phyloP scores from a whole-genome alignment of 2,329 filamentous ascomycete genomes.

The Escovopsis sp. region DNA sequence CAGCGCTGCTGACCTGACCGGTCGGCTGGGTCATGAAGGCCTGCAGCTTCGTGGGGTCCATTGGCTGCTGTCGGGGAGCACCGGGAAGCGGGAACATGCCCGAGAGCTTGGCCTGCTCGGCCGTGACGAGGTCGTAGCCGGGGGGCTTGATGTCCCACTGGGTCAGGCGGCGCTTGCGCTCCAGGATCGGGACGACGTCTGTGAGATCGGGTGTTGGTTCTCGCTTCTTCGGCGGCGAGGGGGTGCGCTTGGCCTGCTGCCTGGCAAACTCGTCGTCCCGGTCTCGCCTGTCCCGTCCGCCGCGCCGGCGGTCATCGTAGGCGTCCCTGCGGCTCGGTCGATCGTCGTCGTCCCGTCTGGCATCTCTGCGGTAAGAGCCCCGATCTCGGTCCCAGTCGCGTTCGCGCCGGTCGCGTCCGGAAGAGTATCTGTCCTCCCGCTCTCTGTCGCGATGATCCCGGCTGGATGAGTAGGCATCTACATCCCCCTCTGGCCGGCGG shows the following conservation, averaged over 20 bases:
- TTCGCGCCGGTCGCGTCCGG: slow-evolving; percentile 47
- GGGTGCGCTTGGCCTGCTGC: slow-evolving; percentile 52
- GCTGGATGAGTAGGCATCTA: slow-evolving; percentile 86
- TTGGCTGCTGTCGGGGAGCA: slow-evolving; percentile 83
- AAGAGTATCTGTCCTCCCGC: slow-evolving; percentile 73
- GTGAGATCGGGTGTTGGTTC: slow-evolving; percentile 94
- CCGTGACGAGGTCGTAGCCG: slow-evolving; percentile 94
- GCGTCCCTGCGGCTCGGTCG: slow-evolving; percentile 38
- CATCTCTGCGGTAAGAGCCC: slow-evolving; percentile 43
- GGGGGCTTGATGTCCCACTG: slow-evolving; percentile 99
- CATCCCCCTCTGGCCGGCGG: slow-evolving; percentile 58
- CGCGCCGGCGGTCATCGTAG: slow-evolving; percentile 35
- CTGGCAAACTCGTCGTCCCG: slow-evolving; percentile 24
- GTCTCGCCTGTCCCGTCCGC: slow-evolving; percentile 26
- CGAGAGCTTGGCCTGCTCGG: slow-evolving; percentile 95
- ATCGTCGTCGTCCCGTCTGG: slow-evolving; percentile 50
- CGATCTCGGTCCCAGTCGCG: slow-evolving; percentile 65
- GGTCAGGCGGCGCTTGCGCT: slow-evolving; percentile 82
- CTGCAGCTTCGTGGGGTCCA: slow-evolving; percentile 87
- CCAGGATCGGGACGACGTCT: slow-evolving; percentile 64
- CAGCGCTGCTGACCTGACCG: slow-evolving; percentile 54
- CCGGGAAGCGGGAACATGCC: slow-evolving; percentile 98
- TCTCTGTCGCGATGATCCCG: slow-evolving; percentile 86
- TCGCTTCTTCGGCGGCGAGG: slow-evolving; percentile 72
- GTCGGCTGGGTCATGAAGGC: slow-evolving; percentile 89